Percentiles rank a stretch among this genome's conserved stretches.
Evolutionary conservation across 257 asterid species (phyloP).

Genomic region (Forsythia viridissima): DNA sequence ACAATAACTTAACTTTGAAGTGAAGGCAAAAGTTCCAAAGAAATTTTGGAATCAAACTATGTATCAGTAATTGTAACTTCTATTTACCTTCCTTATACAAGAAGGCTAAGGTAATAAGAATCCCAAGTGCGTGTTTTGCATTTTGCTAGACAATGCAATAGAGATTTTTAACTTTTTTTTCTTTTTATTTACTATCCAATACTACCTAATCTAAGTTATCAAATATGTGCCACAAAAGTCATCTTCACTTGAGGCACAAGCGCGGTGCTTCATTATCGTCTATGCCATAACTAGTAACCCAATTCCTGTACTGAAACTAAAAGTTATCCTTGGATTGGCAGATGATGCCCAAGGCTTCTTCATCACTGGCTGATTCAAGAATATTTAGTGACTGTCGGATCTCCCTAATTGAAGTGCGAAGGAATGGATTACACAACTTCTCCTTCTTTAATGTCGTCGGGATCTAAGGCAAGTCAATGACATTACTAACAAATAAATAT

Average conservation of each 20-base stretch:
- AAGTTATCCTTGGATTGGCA: conserved; percentile 85
- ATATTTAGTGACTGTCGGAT: conserved; percentile 68
- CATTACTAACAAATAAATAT: not conserved
- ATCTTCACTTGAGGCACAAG: not conserved
- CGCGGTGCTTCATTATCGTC: not conserved
- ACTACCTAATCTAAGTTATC: not conserved
- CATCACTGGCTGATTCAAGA: conserved; percentile 66
- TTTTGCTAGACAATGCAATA: too few relatives aligned
- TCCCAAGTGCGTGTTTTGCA: not conserved
- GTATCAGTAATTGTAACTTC: not conserved
- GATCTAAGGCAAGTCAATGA: conserved; percentile 49
- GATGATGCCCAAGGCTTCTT: conserved; percentile 72
- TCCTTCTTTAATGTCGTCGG: conserved; percentile 73
- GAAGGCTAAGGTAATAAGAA: not conserved
- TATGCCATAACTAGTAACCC: not conserved
- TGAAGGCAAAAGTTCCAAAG: not conserved
- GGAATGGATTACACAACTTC: conserved; percentile 90
- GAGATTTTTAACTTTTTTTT: too few relatives aligned
- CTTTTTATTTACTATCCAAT: not conserved
- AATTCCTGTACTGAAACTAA: conserved; percentile 29
- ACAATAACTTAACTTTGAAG: not conserved
- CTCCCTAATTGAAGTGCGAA: conserved; percentile 82
- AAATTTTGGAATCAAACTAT: not conserved
- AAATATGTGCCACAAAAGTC: not conserved
- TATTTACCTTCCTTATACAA: not conserved